These are phyloP conservation scores for Suillus cothurnatus DNA, from an alignment of 768 basidiomycete species.

Conservation along the genomic window DNA sequence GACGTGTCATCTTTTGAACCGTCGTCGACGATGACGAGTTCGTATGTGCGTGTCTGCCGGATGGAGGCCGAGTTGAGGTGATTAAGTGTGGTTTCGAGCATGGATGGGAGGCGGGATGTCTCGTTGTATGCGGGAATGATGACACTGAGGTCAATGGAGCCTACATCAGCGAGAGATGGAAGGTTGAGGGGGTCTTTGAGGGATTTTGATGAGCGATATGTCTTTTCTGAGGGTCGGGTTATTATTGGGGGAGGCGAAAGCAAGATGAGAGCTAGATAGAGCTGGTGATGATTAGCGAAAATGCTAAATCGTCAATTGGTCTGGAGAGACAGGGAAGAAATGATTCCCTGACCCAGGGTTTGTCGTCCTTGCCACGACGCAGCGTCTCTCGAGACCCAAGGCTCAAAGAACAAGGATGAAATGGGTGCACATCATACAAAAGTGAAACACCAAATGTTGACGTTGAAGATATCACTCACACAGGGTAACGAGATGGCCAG, in stretches of 20 bases:
- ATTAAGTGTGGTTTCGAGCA: conserved; percentile 77
- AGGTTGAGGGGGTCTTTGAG: conserved; percentile 58
- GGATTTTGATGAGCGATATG: conserved; percentile 60
- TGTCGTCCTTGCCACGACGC: conserved; percentile 73
- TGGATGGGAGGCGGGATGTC: conserved; percentile 73
- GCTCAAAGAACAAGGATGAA: conserved; percentile 97
- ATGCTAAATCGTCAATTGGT: not conserved
- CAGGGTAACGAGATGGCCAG: conserved; percentile 25
- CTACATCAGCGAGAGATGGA: conserved; percentile 53
- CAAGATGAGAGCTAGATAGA: conserved; percentile 68
- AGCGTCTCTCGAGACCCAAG: conserved; percentile 48
- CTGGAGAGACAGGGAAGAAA: conserved; percentile 39
- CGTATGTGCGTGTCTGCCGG: conserved; percentile 57
- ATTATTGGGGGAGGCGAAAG: conserved; percentile 74
- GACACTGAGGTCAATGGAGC: conserved; percentile 72
- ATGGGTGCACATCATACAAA: conserved; percentile 57
- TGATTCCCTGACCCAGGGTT: conserved; percentile 47
- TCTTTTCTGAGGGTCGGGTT: conserved; percentile 66
- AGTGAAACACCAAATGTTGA: not conserved
- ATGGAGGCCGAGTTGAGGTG: conserved; percentile 50
- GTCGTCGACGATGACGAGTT: conserved; percentile 90
- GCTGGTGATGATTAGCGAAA: conserved; percentile 43
- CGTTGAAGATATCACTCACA: conserved; percentile 26
- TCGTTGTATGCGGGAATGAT: conserved; percentile 95
- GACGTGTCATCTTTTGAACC: conserved; percentile 82